Base-by-base conservation (phyloP, 495 filamentous ascomycete species). In the Penicillium robsamsonii region DNA sequence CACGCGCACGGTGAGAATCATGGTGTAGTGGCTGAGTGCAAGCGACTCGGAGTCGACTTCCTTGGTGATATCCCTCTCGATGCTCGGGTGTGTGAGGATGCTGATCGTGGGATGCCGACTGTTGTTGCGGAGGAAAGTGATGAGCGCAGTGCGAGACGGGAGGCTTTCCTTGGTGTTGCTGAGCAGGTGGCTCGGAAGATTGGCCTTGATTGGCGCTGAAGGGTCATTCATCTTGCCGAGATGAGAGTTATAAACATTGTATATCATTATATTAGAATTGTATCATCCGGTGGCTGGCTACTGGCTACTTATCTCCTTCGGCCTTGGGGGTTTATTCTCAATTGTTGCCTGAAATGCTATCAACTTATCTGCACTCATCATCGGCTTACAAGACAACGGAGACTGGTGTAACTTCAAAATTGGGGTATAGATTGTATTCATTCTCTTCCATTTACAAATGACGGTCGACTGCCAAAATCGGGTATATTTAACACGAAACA, bases 31-130 rank as follows among this genome's bases (percentile, higher is more conserved):
- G 73, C 77, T 8, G 79, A 84, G 57, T 91, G 87, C 61, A 70
- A 74, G 53, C 79, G 89, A 48, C 70, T 88, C 15, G 84, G 79
- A 1, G 82, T 96, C 25, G 81, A 88, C 27, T 79, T 96, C 52
- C 72, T 98, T 5, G 94, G 90, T 2, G 90, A 97, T 75, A 85
- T 99, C 41, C 93, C 94, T 24, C 82, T 99, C 38, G 87, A 97
- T 75, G 84, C 87, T 18, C 80, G 75, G 44, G 92, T 98, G 11
- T 96, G 91, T 52, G 86, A 89, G 61, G 92, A 97, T 77, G 91
- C 90, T 9, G 92, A 96, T 73, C 74, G 81, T 17, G 94, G 94
- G 4, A 89, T 86, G 74, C 94, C 94, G 20, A 97, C 93, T 4
- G 90, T 97, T 17, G 91, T 96, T 17, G 80, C 88, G 5, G 90